These are phyloP conservation scores for Periglandula ipomoeae DNA, from an alignment of 2,329 filamentous ascomycete genomes.

Conservation along the genomic window DNA sequence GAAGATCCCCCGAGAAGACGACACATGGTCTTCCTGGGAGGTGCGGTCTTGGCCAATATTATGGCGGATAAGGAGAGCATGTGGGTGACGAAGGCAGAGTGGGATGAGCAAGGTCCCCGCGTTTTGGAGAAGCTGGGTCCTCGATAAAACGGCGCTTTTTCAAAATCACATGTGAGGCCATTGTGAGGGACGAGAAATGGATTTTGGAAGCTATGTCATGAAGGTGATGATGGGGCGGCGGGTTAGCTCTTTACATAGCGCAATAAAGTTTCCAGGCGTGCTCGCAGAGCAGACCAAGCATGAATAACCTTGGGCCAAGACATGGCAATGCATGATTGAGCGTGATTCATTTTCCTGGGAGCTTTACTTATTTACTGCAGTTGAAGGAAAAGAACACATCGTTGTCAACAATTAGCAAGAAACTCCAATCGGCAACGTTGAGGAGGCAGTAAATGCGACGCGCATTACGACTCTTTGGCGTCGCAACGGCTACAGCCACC, in stretches of 20 bases:
- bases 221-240: background rate
- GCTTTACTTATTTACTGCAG: too few relatives aligned
- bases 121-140: conserved; percentile 89
- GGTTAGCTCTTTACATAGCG: conserved; percentile 1
- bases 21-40: conserved; percentile 99
- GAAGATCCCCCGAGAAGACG: conserved; percentile 91
- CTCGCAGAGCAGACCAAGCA: too few relatives aligned
- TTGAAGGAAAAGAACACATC: too few relatives aligned
- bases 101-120: conserved; percentile 82
- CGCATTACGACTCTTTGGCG: too few relatives aligned
- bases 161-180: background rate
- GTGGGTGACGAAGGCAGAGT: conserved; percentile 97
- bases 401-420: too few relatives aligned
- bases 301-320: too few relatives aligned
- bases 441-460: too few relatives aligned
- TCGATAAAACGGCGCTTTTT: conserved; percentile 47
- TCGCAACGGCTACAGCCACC: too few relatives aligned
- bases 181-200: background rate
- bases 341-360: too few relatives aligned
- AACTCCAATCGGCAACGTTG: too few relatives aligned
- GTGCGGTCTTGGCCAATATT: conserved; percentile 93
- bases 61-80: conserved; percentile 98
- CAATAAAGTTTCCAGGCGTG: too few relatives aligned
- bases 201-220: background rate
- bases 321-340: too few relatives aligned